Conservation (phyloP, 495 filamentous ascomycete species). For the Rostrohypoxylon terebratum region DNA sequence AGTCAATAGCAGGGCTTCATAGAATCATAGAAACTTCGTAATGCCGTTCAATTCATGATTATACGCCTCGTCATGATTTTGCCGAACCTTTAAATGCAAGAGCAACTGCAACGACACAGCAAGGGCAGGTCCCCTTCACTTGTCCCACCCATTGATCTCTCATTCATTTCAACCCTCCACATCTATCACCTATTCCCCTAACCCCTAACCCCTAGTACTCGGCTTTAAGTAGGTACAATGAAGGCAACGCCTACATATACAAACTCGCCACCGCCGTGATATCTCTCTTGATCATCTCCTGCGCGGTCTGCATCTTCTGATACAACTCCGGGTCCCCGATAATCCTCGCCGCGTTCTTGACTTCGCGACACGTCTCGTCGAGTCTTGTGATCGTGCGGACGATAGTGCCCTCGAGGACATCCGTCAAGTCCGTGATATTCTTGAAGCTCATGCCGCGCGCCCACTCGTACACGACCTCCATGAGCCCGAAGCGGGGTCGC, state of each 20-base stretch:
- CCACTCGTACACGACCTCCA: slow-evolving; percentile 99
- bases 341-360: slow-evolving; percentile 95
- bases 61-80: background rate
- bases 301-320: slow-evolving; percentile 93
- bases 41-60: background rate
- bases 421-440: slow-evolving; percentile 95
- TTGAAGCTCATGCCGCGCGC: slow-evolving; percentile 97
- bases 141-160: no score
- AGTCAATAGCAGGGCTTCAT: background rate
- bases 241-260: slow-evolving; percentile 69
- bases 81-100: background rate
- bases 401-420: slow-evolving; percentile 96
- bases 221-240: background rate
- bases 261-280: slow-evolving; percentile 89
- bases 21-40: background rate
- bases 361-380: slow-evolving; percentile 96
- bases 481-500: slow-evolving; percentile 87
- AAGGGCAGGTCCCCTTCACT: no score
- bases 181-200: background rate
- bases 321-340: slow-evolving; percentile 96
- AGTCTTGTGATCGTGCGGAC: slow-evolving; percentile 91
- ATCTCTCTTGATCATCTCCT: slow-evolving; percentile 97
- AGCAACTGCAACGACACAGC: background rate
- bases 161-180: no score
- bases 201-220: background rate